Evolutionary conservation across 2,329 filamentous ascomycete species (phyloP).

Genomic region (Cyphellophora attinorum): DNA sequence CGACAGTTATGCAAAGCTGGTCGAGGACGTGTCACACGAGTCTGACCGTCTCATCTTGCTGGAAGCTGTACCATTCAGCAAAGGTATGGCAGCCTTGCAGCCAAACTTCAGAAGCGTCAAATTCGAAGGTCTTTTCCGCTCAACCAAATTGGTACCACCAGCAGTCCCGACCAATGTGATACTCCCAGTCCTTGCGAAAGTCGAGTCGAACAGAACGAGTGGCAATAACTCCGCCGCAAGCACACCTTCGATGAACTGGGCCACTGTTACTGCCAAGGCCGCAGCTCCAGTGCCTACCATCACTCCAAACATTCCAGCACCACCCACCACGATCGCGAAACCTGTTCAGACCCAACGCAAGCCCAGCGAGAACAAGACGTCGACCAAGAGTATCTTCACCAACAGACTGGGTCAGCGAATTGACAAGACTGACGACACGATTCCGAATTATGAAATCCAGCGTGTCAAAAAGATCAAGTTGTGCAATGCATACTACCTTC

Average conservation of each 20-base stretch:
- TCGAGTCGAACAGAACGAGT: conserved; percentile 30
- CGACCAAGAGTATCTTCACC: conserved; percentile 36
- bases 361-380: conserved; percentile 8
- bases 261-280: conserved; percentile 23
- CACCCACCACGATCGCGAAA: conserved; percentile 28
- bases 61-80: conserved; percentile 47
- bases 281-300: conserved; percentile 7
- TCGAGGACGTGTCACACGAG: conserved; percentile 41
- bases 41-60: conserved; percentile 44
- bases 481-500: conserved; percentile 53
- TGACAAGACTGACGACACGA: conserved; percentile 42
- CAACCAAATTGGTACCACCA: conserved; percentile 17
- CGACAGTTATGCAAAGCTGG: conserved; percentile 42
- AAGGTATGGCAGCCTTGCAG: conserved; percentile 40
- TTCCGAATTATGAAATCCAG: conserved; percentile 45
- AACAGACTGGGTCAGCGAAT: conserved; percentile 53
- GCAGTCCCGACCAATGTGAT: conserved; percentile 21
- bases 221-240: conserved; percentile 25
- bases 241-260: conserved; percentile 22
- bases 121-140: conserved; percentile 45
- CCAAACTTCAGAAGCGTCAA: conserved; percentile 37
- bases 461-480: conserved; percentile 53
- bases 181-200: conserved; percentile 23
- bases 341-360: conserved; percentile 13
- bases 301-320: conserved; percentile 26